phyloP scores from a whole-genome alignment of 495 filamentous ascomycete genomes.

The Platismatia glauca region DNA sequence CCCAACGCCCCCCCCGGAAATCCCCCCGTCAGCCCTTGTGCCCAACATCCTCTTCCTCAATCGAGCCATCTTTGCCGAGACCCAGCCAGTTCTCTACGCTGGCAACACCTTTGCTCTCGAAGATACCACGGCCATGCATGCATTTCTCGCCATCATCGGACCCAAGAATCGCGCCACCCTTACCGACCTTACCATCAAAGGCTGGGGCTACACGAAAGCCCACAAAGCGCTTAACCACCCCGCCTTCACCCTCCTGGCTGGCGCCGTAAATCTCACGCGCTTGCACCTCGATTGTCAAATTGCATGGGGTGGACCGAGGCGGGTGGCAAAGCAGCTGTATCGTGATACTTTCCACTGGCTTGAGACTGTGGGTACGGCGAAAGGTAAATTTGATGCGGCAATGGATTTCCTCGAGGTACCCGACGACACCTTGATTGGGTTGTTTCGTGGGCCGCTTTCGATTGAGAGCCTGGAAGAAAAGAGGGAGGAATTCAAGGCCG shows the following conservation, averaged over 20 bases:
- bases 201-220: slow-evolving; percentile 14
- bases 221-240: slow-evolving; percentile 16
- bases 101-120: slow-evolving; percentile 15
- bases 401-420: neutral
- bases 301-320: neutral
- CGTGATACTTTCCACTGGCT: slow-evolving; percentile 17
- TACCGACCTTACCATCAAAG: slow-evolving; percentile 7
- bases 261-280: slow-evolving; percentile 9
- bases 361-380: slow-evolving; percentile 5
- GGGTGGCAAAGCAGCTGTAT: slow-evolving; percentile 9
- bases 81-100: slow-evolving; percentile 18
- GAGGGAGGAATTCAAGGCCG: neutral
- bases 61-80: neutral
- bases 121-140: slow-evolving; percentile 16
- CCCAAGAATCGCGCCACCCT: slow-evolving; percentile 9
- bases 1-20: neutral
- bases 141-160: slow-evolving; percentile 14
- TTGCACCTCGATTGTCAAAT: slow-evolving; percentile 12
- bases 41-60: neutral
- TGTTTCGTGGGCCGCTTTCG: too few species aligned
- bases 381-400: neutral
- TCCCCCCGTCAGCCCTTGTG: neutral
- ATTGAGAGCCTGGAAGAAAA: neutral
- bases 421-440: neutral
- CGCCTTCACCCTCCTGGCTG: slow-evolving; percentile 11